Percentiles rank a stretch among this genome's conserved stretches.
These are phyloP conservation scores for Heritiera littoralis DNA, from an alignment of 345 rosid species.

Conservation along the genomic window DNA sequence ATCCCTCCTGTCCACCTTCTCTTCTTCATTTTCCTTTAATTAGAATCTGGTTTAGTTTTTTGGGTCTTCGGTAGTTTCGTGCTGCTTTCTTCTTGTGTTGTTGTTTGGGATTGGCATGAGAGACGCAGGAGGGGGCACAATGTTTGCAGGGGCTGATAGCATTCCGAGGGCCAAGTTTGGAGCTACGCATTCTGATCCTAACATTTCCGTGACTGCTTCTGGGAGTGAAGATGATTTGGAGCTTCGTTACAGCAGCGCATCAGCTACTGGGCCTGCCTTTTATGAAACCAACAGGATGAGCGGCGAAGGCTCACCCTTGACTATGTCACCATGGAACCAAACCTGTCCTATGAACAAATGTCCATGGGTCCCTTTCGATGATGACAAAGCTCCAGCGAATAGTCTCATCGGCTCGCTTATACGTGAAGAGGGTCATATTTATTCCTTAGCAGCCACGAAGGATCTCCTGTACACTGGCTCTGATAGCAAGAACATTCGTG, in stretches of 20 bases:
- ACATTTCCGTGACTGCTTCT: slow-evolving; percentile 30
- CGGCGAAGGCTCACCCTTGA: slow-evolving; percentile 90
- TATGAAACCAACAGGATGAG: slow-evolving; percentile 62
- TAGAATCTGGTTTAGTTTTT: background rate
- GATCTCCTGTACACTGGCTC: slow-evolving; percentile 95
- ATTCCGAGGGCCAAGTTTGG: slow-evolving; percentile 33
- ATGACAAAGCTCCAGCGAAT: slow-evolving; percentile 41
- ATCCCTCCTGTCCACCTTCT: slow-evolving; percentile 3
- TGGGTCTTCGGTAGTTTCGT: background rate
- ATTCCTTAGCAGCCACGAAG: slow-evolving; percentile 80
- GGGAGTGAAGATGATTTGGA: slow-evolving; percentile 45
- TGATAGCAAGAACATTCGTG: slow-evolving; percentile 95
- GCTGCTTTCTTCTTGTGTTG: background rate
- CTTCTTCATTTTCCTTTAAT: background rate
- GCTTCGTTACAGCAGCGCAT: slow-evolving; percentile 71
- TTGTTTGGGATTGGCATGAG: background rate
- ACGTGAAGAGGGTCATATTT: slow-evolving; percentile 94
- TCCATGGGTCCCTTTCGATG: slow-evolving; percentile 52
- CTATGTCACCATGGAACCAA: slow-evolving; percentile 98
- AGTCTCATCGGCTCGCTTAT: slow-evolving; percentile 81
- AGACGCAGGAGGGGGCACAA: slow-evolving; percentile 19
- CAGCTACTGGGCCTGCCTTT: slow-evolving; percentile 46
- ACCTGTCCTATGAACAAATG: slow-evolving; percentile 51
- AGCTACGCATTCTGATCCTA: slow-evolving; percentile 48
- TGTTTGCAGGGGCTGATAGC: slow-evolving; percentile 39